These are phyloP conservation scores for Colletotrichum tabaci DNA, from an alignment of 2,329 filamentous ascomycete species.

Conservation along the genomic window DNA sequence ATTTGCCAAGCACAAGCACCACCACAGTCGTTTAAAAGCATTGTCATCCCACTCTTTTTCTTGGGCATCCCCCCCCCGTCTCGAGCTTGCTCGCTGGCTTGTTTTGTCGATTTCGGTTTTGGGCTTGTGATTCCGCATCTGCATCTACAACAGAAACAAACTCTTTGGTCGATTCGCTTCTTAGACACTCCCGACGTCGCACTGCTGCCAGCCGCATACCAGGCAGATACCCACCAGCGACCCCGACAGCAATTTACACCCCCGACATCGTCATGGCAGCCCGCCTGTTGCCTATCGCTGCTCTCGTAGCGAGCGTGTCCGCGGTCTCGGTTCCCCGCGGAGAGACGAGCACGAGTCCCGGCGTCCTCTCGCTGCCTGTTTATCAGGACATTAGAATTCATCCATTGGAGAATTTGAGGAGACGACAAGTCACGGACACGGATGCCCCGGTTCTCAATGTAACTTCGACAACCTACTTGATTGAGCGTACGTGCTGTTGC, in stretches of 20 bases:
- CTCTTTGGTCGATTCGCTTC: conserved; percentile 2
- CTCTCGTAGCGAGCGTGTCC: conserved; percentile 30
- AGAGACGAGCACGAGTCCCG: conserved; percentile 26
- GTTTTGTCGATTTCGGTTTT: conserved; percentile 23
- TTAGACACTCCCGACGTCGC: neutral
- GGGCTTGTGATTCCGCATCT: conserved; percentile 6
- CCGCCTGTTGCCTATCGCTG: conserved; percentile 21
- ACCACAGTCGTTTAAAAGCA: conserved; percentile 28
- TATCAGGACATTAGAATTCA: conserved; percentile 42
- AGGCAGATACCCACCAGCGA: neutral
- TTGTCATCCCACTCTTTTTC: conserved; percentile 39
- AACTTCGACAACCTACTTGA: conserved; percentile 43
- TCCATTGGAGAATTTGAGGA: conserved; percentile 37
- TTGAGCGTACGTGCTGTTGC: conserved; percentile 33
- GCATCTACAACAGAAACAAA: conserved; percentile 6
- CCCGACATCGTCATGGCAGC: conserved; percentile 20
- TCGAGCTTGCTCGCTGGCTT: conserved; percentile 12
- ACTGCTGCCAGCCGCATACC: neutral
- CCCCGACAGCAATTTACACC: neutral
- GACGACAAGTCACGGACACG: conserved; percentile 37
- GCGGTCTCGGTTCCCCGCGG: conserved; percentile 21
- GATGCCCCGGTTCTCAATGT: conserved; percentile 40
- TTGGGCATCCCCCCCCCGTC: conserved; percentile 9
- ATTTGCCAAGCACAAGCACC: conserved; percentile 28
- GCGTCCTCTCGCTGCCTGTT: conserved; percentile 40